phyloP scores from a whole-genome alignment of 192 early-diverging fungal genomes.

The Thamnidium elegans region DNA sequence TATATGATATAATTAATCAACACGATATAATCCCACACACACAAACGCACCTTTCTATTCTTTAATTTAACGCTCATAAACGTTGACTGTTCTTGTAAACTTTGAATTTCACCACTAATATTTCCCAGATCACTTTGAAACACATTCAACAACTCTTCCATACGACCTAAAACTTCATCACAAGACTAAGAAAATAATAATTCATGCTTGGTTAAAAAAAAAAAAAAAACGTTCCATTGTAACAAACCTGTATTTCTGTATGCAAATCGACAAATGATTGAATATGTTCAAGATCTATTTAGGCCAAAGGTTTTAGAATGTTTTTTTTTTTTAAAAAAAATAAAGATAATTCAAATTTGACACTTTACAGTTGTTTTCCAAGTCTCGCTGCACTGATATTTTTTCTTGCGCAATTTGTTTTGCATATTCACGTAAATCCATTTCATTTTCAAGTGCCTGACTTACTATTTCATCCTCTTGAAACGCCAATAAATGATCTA shows the following conservation, averaged over 20 bases:
- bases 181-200: slow-evolving; percentile 45
- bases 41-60: slow-evolving; percentile 67
- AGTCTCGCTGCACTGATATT: slow-evolving; percentile 61
- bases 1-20: slow-evolving; percentile 16
- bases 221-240: background rate
- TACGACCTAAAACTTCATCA: slow-evolving; percentile 75
- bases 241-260: slow-evolving; percentile 56
- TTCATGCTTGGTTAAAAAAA: background rate
- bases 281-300: slow-evolving; percentile 56
- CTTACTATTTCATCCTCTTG: slow-evolving; percentile 84
- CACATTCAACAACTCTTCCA: slow-evolving; percentile 81
- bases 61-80: slow-evolving; percentile 78
- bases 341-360: background rate
- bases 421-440: slow-evolving; percentile 86
- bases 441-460: slow-evolving; percentile 75
- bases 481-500: slow-evolving; percentile 68
- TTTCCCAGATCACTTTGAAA: slow-evolving; percentile 88
- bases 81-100: slow-evolving; percentile 78
- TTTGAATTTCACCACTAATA: slow-evolving; percentile 86
- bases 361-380: slow-evolving; percentile 67
- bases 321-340: too few relatives aligned
- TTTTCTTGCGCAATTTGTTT: slow-evolving; percentile 76
- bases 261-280: slow-evolving; percentile 63
- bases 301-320: background rate
- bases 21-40: background rate